These are phyloP conservation scores for Trichoderma asperellum DNA, from an alignment of 2,329 filamentous ascomycete species.

Conservation along the genomic window DNA sequence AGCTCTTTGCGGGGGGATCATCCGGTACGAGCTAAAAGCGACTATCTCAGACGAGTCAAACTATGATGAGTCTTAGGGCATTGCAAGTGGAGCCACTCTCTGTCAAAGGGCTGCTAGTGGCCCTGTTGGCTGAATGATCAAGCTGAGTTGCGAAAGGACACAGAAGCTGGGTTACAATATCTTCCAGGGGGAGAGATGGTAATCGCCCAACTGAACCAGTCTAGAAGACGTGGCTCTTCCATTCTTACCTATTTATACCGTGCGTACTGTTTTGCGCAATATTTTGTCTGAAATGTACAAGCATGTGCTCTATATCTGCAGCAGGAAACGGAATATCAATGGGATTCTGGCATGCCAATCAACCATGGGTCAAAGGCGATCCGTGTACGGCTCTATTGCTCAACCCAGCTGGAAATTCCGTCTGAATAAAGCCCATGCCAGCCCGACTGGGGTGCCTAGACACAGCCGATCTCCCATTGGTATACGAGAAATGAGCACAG, in stretches of 20 bases:
- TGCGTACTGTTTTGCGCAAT: neutral
- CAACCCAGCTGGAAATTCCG: neutral
- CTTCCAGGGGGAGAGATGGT: neutral
- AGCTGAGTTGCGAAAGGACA: neutral
- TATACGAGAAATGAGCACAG: neutral
- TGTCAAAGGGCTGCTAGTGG: neutral
- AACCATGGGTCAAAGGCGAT: neutral
- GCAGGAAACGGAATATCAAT: neutral
- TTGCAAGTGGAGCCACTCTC: neutral
- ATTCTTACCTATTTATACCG: neutral
- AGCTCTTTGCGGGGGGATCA: neutral
- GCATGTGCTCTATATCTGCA: neutral
- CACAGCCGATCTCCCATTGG: conserved; percentile 11
- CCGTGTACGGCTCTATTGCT: neutral
- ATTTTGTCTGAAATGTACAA: neutral
- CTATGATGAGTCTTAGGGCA: neutral
- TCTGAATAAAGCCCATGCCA: neutral
- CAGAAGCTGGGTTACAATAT: neutral
- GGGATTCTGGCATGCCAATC: neutral
- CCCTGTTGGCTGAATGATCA: neutral
- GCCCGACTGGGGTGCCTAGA: neutral
- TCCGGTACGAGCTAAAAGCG: neutral
- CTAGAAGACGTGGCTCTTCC: neutral
- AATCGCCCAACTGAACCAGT: neutral
- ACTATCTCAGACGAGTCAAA: neutral